Percentiles rank a stretch among this genome's conserved stretches.
Evolutionary conservation across 192 early-diverging fungal species (phyloP).

Genomic region (Coemansia aciculifera): DNA sequence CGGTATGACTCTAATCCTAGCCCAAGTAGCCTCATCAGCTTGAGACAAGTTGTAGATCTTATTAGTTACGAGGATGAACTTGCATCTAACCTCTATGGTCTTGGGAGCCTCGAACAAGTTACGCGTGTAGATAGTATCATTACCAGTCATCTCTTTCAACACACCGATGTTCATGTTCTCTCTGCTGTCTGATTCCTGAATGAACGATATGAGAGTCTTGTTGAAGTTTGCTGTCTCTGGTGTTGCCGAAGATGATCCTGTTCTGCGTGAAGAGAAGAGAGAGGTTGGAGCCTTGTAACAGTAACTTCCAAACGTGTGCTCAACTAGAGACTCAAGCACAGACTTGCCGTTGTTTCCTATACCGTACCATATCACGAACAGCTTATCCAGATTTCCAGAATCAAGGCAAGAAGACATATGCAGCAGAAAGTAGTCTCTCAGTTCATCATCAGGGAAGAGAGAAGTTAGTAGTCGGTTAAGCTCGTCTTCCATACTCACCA

Average conservation of each 20-base stretch:
- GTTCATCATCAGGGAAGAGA: slow-evolving; percentile 8
- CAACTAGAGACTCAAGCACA: slow-evolving; percentile 16
- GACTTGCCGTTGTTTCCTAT: slow-evolving; percentile 26
- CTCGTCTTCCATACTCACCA: background rate
- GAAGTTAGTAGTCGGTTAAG: background rate
- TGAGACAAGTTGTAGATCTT: slow-evolving; percentile 20
- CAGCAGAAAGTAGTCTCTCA: slow-evolving; percentile 8
- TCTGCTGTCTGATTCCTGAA: slow-evolving; percentile 19
- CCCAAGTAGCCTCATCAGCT: slow-evolving; percentile 25
- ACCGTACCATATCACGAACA: slow-evolving; percentile 21
- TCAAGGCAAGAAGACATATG: slow-evolving; percentile 21
- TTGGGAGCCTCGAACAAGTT: slow-evolving; percentile 11
- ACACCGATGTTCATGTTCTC: slow-evolving; percentile 22
- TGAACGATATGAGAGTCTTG: slow-evolving; percentile 22
- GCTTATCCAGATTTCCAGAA: slow-evolving; percentile 16
- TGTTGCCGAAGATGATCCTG: slow-evolving; percentile 15
- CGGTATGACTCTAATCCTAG: slow-evolving; percentile 24
- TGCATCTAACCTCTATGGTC: slow-evolving; percentile 19
- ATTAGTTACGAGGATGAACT: slow-evolving; percentile 29
- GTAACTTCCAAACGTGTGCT: slow-evolving; percentile 22
- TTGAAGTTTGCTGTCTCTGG: slow-evolving; percentile 17
- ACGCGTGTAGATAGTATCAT: slow-evolving; percentile 25
- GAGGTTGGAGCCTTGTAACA: slow-evolving; percentile 24
- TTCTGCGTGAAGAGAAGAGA: slow-evolving; percentile 15
- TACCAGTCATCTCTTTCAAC: slow-evolving; percentile 22